Conservation (phyloP, 2,329 filamentous ascomycete species). For the Cercospora zeina region DNA sequence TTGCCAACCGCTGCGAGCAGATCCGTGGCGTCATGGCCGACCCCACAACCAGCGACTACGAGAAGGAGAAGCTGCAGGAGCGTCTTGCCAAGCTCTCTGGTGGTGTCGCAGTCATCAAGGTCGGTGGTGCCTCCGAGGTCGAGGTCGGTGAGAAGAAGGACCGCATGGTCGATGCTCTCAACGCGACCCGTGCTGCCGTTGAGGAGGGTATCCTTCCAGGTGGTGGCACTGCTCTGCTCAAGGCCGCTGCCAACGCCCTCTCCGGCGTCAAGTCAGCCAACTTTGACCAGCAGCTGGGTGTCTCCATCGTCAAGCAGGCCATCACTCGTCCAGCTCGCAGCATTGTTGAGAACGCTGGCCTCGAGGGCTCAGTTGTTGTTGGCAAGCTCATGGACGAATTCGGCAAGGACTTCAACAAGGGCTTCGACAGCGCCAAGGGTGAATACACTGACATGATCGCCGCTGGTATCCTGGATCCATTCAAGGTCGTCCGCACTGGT, state of each 20-base stretch:
- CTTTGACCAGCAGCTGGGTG: slow-evolving; percentile 99
- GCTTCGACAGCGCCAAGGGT: slow-evolving; percentile 93
- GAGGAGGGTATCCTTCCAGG: slow-evolving; percentile 99
- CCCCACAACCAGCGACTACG: slow-evolving; percentile 93
- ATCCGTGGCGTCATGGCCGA: slow-evolving; percentile 96
- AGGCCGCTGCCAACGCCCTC: slow-evolving; percentile 89
- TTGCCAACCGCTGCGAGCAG: slow-evolving; percentile 96
- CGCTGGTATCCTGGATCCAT: slow-evolving; percentile 94
- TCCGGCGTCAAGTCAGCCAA: slow-evolving; percentile 80
- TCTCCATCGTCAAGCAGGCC: slow-evolving; percentile 95
- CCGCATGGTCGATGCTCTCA: slow-evolving; percentile 95
- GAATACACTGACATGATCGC: slow-evolving; percentile 99
- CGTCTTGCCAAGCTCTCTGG: slow-evolving; percentile 98
- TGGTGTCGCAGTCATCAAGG: slow-evolving; percentile 99
- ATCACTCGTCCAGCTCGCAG: slow-evolving; percentile 93
- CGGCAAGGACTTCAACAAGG: slow-evolving; percentile 92
- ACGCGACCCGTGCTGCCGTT: slow-evolving; percentile 95
- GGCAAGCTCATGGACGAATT: slow-evolving; percentile 97
- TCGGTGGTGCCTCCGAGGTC: slow-evolving; percentile 94
- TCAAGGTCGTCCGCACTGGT: slow-evolving; percentile 98
- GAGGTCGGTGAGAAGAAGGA: slow-evolving; percentile 99
- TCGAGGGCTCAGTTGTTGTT: slow-evolving; percentile 93
- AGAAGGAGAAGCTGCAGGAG: slow-evolving; percentile 99
- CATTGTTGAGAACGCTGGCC: slow-evolving; percentile 96
- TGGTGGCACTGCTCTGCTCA: slow-evolving; percentile 96